A percentile compares a stretch with the other conserved stretches of the same genome.
These are phyloP conservation scores for Candida ficus DNA, from an alignment of 805 yeast genomes.

Conservation along the genomic window DNA sequence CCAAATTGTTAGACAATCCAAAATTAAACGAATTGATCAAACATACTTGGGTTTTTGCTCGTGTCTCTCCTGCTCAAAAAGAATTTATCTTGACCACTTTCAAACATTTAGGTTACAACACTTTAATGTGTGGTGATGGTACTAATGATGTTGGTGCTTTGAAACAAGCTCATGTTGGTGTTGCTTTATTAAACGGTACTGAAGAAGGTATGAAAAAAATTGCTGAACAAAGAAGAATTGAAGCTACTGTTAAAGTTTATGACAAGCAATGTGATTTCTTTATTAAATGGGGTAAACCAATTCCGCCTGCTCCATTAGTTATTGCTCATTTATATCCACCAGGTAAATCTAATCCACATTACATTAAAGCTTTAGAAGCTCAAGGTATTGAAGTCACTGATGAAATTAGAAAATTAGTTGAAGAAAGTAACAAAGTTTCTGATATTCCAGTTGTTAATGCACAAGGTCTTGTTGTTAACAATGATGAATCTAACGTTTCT, in stretches of 20 bases:
- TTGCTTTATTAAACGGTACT: conserved; percentile 96
- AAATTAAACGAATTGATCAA: conserved; percentile 72
- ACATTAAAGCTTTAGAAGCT: conserved; percentile 77
- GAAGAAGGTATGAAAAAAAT: conserved; percentile 89
- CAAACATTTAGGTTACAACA: conserved; percentile 84
- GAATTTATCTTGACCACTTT: conserved; percentile 81
- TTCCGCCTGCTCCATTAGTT: conserved; percentile 76
- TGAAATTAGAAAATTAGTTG: conserved; percentile 60
- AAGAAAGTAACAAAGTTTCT: conserved; percentile 32
- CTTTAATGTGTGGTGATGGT: conserved; percentile 99
- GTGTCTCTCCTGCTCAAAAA: conserved; percentile 95
- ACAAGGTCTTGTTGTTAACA: conserved; percentile 25
- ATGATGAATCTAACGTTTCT: conserved; percentile 45
- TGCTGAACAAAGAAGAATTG: conserved; percentile 71
- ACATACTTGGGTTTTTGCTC: conserved; percentile 95
- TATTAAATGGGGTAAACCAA: conserved; percentile 75
- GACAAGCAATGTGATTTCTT: conserved; percentile 79
- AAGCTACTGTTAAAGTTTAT: conserved; percentile 60
- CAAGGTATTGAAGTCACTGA: conserved; percentile 77
- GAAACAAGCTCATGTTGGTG: conserved; percentile 97
- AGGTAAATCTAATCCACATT: conserved; percentile 86
- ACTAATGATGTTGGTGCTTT: conserved; percentile 99
- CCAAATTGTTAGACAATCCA: conserved; percentile 55
- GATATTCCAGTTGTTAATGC: conserved; percentile 31
- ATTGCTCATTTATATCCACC: conserved; percentile 97